phyloP scores from a whole-genome alignment of 257 asterid species.

The Nicotiana obtusifolia region DNA sequence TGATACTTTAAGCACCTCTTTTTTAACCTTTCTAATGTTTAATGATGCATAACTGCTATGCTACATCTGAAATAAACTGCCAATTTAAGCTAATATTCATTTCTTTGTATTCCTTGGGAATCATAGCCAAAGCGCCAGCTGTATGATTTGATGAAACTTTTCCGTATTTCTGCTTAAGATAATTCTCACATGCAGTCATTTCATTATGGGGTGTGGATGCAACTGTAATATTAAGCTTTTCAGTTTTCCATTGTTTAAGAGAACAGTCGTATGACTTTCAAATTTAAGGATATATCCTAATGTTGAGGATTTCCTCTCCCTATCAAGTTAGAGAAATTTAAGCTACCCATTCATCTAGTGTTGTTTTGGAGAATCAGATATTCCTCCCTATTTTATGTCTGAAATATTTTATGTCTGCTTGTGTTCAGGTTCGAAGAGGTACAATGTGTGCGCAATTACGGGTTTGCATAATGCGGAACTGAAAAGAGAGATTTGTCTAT shows the following conservation, averaged over 20 bases:
- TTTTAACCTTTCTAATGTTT: background rate
- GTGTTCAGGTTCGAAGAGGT: background rate
- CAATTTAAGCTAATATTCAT: background rate
- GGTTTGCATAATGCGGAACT: background rate
- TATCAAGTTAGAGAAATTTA: background rate
- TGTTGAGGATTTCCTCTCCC: background rate
- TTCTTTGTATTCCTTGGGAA: background rate
- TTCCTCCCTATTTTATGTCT: background rate
- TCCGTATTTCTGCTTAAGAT: background rate
- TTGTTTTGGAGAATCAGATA: background rate
- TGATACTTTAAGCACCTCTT: background rate
- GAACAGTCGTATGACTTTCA: background rate
- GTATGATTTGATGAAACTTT: background rate
- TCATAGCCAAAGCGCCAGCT: background rate
- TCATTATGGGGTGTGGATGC: background rate
- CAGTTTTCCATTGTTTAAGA: background rate
- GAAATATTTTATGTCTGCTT: background rate
- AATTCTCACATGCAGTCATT: background rate
- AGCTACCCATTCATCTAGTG: background rate
- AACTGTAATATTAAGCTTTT: background rate
- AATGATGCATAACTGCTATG: background rate
- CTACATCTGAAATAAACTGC: background rate
- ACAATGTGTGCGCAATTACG: background rate
- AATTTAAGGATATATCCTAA: background rate
- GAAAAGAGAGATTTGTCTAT: background rate